These are phyloP conservation scores for Aspergillus brasiliensis DNA, from an alignment of 2,329 filamentous ascomycete species.

Conservation along the genomic window DNA sequence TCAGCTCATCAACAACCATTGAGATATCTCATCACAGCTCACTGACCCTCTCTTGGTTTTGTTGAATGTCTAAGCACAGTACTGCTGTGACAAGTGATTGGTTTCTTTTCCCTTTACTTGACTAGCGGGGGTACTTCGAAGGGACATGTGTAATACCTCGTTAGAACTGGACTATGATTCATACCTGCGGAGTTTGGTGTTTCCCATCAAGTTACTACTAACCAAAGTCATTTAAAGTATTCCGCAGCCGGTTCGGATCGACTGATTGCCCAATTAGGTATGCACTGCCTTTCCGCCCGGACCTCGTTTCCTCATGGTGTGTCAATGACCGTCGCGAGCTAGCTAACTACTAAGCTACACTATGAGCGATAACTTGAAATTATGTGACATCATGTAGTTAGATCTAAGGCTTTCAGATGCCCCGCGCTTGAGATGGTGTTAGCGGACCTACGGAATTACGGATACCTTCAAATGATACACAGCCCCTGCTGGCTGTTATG, in stretches of 20 bases:
- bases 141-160: too few relatives aligned
- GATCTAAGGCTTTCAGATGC: neutral
- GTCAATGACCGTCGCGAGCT: neutral
- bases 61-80: neutral
- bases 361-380: neutral
- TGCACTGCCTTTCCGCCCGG: neutral
- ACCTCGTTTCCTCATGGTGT: neutral
- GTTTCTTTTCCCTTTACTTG: too few relatives aligned
- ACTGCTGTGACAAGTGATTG: neutral
- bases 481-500: constrained; percentile 10
- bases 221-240: neutral
- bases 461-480: constrained; percentile 6
- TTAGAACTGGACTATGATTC: too few relatives aligned
- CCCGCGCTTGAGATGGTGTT: neutral
- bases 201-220: neutral
- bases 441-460: neutral
- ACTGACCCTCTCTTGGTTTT: neutral
- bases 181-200: neutral
- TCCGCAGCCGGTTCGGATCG: neutral
- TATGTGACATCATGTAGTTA: constrained; percentile 1
- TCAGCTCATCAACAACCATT: constrained; percentile 4
- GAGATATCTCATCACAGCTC: neutral
- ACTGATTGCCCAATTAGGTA: constrained; percentile 2
- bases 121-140: too few relatives aligned
- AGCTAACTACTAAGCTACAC: neutral